Percentiles rank a stretch among this genome's conserved stretches.
These are phyloP conservation scores for Colletotrichum acutatum DNA, from an alignment of 2,329 filamentous ascomycete genomes.

Conservation along the genomic window DNA sequence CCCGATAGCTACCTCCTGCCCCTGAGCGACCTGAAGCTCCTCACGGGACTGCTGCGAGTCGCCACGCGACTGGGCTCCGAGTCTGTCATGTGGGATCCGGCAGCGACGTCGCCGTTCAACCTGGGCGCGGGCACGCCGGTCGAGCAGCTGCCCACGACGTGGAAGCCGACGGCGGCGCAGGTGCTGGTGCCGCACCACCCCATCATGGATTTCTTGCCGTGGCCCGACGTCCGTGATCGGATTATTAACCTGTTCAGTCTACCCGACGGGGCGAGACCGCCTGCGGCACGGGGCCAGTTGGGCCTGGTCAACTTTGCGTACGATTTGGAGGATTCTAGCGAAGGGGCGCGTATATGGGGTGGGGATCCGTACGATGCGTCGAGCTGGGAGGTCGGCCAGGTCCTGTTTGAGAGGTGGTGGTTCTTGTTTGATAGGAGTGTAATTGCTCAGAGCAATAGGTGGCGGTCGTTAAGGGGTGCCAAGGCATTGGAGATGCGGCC, in stretches of 20 bases:
- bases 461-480: constrained; percentile 59
- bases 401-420: constrained; percentile 70
- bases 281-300: constrained; percentile 56
- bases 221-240: constrained; percentile 64
- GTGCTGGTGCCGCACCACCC: constrained; percentile 65
- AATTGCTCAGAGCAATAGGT: constrained; percentile 64
- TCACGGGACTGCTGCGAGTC: constrained; percentile 59
- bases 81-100: constrained; percentile 56
- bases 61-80: constrained; percentile 56
- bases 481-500: constrained; percentile 23
- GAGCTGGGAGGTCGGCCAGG: constrained; percentile 68
- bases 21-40: constrained; percentile 58
- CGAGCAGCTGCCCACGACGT: constrained; percentile 55
- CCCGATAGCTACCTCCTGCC: constrained; percentile 61
- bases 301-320: constrained; percentile 64
- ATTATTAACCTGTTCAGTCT: constrained; percentile 63
- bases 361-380: constrained; percentile 58
- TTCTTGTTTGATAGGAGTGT: constrained; percentile 66
- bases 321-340: constrained; percentile 65
- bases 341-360: constrained; percentile 63
- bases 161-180: constrained; percentile 63
- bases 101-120: constrained; percentile 59
- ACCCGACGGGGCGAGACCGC: constrained; percentile 59
- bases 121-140: constrained; percentile 42
- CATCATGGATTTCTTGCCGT: constrained; percentile 66